Conservation (phyloP, 2,329 filamentous ascomycete genomes). For the Elsinoe batatas region DNA sequence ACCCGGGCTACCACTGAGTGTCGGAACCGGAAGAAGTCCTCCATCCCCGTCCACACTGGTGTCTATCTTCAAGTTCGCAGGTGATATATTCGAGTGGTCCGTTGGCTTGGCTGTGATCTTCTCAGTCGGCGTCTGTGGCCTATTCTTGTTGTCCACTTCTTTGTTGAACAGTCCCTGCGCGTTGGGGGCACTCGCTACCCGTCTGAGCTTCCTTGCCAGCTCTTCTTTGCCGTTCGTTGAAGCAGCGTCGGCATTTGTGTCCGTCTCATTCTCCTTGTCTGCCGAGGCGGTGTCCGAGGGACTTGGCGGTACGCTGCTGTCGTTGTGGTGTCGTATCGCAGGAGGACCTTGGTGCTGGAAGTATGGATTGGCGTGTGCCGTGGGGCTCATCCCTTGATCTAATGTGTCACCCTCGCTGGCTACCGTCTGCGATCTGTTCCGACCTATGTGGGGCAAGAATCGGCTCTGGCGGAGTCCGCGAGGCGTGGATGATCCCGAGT, state of each 20-base stretch:
- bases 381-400: constrained; percentile 82
- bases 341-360: constrained; percentile 94
- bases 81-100: constrained; percentile 42
- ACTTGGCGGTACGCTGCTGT: constrained; percentile 82
- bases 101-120: not conserved
- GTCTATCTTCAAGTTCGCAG: constrained; percentile 41
- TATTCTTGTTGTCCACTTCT: constrained; percentile 61
- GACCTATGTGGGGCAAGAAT: constrained; percentile 78
- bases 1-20: constrained; percentile 51
- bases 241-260: constrained; percentile 54
- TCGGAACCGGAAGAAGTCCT: constrained; percentile 29
- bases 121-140: constrained; percentile 42
- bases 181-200: constrained; percentile 94
- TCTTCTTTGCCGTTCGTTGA: constrained; percentile 83
- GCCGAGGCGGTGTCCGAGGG: constrained; percentile 75
- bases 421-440: constrained; percentile 80
- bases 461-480: constrained; percentile 69
- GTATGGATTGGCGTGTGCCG: constrained; percentile 90
- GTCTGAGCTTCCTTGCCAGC: constrained; percentile 78
- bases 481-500: constrained; percentile 32
- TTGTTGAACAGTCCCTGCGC: constrained; percentile 79
- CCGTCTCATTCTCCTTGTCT: constrained; percentile 57
- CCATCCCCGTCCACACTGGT: constrained; percentile 21
- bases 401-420: constrained; percentile 86
- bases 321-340: constrained; percentile 86